Evolutionary conservation across 208 protist species (phyloP), one percentile per base, ranked within the genome.

Genomic region (Acanthamoeba healyi): DNA sequence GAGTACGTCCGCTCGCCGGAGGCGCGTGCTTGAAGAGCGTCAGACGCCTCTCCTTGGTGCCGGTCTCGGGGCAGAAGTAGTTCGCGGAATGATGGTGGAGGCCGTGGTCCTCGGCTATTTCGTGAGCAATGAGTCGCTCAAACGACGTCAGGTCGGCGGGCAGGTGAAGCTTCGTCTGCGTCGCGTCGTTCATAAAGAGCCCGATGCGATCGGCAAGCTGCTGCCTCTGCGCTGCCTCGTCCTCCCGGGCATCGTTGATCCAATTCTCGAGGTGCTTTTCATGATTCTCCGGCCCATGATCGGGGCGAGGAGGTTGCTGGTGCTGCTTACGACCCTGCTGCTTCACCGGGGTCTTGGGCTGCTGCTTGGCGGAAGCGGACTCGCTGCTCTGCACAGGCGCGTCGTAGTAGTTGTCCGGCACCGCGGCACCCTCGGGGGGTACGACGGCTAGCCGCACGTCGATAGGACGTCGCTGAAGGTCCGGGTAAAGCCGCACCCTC

Each of bases 381-480:
- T n/a, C n/a, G n/a, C n/a, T n/a, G n/a, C n/a, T n/a, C 26, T n/a
- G 38, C 4, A 49, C 38, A 3, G 77, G 46, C 56, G 51, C 34
- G 12, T 65, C 34, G 56, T 94, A 77, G 67, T 84, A 94, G 49
- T 81, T 42, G 44, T 94, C 44, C 3, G 46, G 42, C 1, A 94
- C 65, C 22, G 26, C 67, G 32, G 65, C 58, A 2, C 67, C 63
- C 24, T 42, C 67, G 32, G 89, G 89, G 7, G 89, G 89, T 19
- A 94, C 58, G 26, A 94, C 19, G 6, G n/a, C 49, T 19, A 82
- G 42, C 10, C 65, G 32, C 40, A 94, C 89, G 34, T 94, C 89
- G 89, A 94, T 94, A n/a, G 89, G 89, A 29, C 54, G 42, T 5
- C 67, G 14, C 65, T 94, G 38, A 4, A 94, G 89, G 42, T 94